Percentiles rank a stretch among this genome's conserved stretches.
Evolutionary conservation across 192 early-diverging fungal genomes (phyloP).

Genomic region (Lunasporangiospora selenospora): DNA sequence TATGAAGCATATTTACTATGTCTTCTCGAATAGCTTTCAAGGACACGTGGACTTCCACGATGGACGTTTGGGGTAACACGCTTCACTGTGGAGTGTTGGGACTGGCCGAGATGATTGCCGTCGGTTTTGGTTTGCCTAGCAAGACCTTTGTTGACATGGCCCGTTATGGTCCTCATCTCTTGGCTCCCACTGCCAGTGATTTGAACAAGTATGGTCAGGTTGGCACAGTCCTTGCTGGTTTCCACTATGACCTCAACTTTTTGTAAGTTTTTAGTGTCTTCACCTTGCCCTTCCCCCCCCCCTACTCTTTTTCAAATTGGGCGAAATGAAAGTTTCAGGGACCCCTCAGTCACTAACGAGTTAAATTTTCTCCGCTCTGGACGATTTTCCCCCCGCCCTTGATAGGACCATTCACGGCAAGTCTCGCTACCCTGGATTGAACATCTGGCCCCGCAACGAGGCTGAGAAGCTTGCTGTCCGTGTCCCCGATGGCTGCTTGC

Average conservation of each 20-base stretch:
- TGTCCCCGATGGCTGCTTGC: slow-evolving; percentile 70
- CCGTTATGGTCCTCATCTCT: slow-evolving; percentile 68
- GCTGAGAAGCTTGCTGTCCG: slow-evolving; percentile 64
- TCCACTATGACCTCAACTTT: slow-evolving; percentile 68
- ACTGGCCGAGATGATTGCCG: slow-evolving; percentile 68
- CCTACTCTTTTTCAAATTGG: too few relatives aligned
- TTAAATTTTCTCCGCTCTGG: slow-evolving; percentile 63
- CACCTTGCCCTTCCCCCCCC: too few relatives aligned
- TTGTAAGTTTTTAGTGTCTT: too few relatives aligned
- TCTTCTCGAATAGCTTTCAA: slow-evolving; percentile 70
- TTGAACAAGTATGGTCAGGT: slow-evolving; percentile 66
- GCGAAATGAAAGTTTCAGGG: too few relatives aligned
- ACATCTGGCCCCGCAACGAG: slow-evolving; percentile 71
- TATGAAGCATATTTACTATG: too few relatives aligned
- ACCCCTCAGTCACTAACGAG: slow-evolving; percentile 44
- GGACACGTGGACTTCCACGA: slow-evolving; percentile 59
- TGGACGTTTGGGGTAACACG: slow-evolving; percentile 71
- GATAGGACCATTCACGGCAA: slow-evolving; percentile 73
- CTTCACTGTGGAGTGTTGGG: slow-evolving; percentile 60
- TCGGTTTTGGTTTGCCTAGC: slow-evolving; percentile 65
- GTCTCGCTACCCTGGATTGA: slow-evolving; percentile 74
- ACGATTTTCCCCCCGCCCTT: too few relatives aligned
- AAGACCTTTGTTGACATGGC: slow-evolving; percentile 64
- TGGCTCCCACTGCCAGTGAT: slow-evolving; percentile 75
- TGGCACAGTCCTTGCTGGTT: slow-evolving; percentile 68